Evolutionary conservation across 2,329 filamentous ascomycete species (phyloP), one percentile per base, ranked within the genome.

Genomic region (Macrophomina phaseolina): DNA sequence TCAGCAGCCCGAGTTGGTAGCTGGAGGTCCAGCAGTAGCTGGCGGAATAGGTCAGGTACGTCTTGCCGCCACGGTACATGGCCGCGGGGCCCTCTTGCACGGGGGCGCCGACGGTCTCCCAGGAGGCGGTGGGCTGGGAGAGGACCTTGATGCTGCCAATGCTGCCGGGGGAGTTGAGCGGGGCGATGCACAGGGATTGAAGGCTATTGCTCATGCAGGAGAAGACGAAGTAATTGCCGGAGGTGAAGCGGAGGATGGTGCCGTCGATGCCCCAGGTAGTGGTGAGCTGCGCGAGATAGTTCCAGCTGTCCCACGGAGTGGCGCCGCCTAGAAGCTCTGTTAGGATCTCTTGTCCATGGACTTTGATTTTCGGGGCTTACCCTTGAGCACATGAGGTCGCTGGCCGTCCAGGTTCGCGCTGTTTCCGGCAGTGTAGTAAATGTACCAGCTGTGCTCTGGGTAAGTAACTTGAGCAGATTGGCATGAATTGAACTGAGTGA

Each of bases 81-180:
- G 84, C 83, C 3, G 81, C 81, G 0, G 84, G 81, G 0, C 84
- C 86, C 70, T 89, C 86, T 71, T 87, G 86, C 0, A 88, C 85
- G 0, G 84, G 81, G 0, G 75, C 78, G 5, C 79, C 81, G 45
- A 81, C 79, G 11, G 69, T 80, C 72, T 88, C 86, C 83, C 84
- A 88, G 3, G 78, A 68, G 14, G 82, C 74, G 0, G 82, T 83
- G 0, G 85, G 86, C 66, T 81, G 73, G 0, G 84, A 86, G 65
- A 88, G 81, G 28, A 86, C 79, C 64, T 78, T 78, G 0, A 81
- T 78, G 2, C 78, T 72, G 28, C 85, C 83, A 2, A 84, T 78
- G 0, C 80, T 74, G 66, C 81, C 78, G 67, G 84, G 76, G 8
- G 77, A 74, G 8, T 78, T 77, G 73, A 75, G 72, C 16, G 76